Evolutionary conservation across 495 filamentous ascomycete species (phyloP).

Genomic region (Aspergillus homomorphus): DNA sequence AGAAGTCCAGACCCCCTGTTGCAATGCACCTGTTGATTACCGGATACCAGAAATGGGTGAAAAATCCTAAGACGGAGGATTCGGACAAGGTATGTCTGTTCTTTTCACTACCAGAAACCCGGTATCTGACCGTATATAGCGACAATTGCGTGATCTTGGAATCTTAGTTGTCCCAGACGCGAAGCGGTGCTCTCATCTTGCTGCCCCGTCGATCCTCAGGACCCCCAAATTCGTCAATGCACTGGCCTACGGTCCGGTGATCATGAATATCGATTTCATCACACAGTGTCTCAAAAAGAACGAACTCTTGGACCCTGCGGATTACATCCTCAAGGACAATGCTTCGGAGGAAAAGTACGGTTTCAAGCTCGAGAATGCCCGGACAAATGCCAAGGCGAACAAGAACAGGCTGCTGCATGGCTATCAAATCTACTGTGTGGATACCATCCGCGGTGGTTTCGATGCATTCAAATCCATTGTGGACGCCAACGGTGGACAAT

Average conservation of each 20-base stretch:
- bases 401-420: slow-evolving; percentile 67
- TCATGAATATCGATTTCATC: slow-evolving; percentile 76
- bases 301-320: slow-evolving; percentile 55
- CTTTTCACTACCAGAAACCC: neutral
- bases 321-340: slow-evolving; percentile 66
- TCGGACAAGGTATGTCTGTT: slow-evolving; percentile 66
- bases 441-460: slow-evolving; percentile 70
- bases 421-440: slow-evolving; percentile 76
- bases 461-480: slow-evolving; percentile 82
- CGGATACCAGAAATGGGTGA: slow-evolving; percentile 74
- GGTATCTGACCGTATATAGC: slow-evolving; percentile 48
- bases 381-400: slow-evolving; percentile 69
- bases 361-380: slow-evolving; percentile 62
- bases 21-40: slow-evolving; percentile 73
- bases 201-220: slow-evolving; percentile 78
- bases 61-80: slow-evolving; percentile 65
- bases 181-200: slow-evolving; percentile 75
- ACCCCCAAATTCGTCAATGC: slow-evolving; percentile 92
- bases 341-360: slow-evolving; percentile 66
- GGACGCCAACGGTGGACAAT: slow-evolving; percentile 81
- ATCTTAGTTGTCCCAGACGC: slow-evolving; percentile 75
- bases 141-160: slow-evolving; percentile 77
- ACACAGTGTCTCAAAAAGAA: slow-evolving; percentile 64
- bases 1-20: slow-evolving; percentile 57
- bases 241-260: slow-evolving; percentile 69